Percentiles rank a stretch among this genome's conserved stretches.
Evolutionary conservation across 164 flowering plant species (phyloP).

Genomic region (Tetracentron sinense): DNA sequence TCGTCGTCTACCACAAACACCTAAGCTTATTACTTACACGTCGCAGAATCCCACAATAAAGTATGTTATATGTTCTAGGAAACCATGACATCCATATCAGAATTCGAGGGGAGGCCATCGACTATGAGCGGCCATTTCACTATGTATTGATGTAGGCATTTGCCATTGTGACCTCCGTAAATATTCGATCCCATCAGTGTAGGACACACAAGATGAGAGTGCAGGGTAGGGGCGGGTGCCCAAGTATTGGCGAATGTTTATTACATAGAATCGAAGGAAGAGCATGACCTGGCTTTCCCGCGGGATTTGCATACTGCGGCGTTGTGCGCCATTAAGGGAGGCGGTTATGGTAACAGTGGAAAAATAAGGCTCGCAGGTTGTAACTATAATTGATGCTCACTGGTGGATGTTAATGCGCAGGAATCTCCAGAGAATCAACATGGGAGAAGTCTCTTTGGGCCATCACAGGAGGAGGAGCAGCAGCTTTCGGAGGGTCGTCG

Average conservation of each 20-base stretch:
- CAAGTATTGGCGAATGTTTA: conserved; percentile 42
- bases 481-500: conserved; percentile 26
- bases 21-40: conserved; percentile 21
- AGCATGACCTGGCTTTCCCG: conserved; percentile 23
- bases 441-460: conserved; percentile 32
- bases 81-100: conserved; percentile 25
- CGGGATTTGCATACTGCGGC: conserved; percentile 21
- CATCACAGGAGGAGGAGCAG: conserved; percentile 26
- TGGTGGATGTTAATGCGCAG: conserved; percentile 22
- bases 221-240: conserved; percentile 47
- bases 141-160: conserved; percentile 33
- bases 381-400: conserved; percentile 18
- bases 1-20: conserved; percentile 11
- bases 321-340: conserved; percentile 22
- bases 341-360: conserved; percentile 19
- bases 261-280: conserved; percentile 14
- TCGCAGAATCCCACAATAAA: conserved; percentile 22
- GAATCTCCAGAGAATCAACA: conserved; percentile 13
- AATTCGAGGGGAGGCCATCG: conserved; percentile 52
- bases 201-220: conserved; percentile 19
- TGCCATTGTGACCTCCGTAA: conserved; percentile 29
- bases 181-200: conserved; percentile 28
- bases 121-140: conserved; percentile 45
- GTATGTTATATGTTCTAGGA: conserved; percentile 36
- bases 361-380: conserved; percentile 22